A percentile compares a stretch with the other conserved stretches of the same genome.
Evolutionary conservation across 2,329 filamentous ascomycete genomes (phyloP).

Genomic region (Phyllosticta capitalensis): DNA sequence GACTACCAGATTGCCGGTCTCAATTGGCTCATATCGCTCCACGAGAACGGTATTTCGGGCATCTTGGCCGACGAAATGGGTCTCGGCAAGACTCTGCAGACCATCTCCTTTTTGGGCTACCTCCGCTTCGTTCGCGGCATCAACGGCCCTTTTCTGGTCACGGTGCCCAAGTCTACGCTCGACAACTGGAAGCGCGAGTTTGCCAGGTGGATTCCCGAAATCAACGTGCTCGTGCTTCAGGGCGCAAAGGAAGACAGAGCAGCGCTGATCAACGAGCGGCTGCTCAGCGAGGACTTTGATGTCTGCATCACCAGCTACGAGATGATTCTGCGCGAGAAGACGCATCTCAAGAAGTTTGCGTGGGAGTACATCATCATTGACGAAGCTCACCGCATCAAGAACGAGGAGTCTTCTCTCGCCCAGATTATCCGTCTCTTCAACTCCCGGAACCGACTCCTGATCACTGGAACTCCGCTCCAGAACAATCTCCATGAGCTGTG

Average conservation of each 20-base stretch:
- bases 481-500: constrained; percentile 98
- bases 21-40: constrained; percentile 95
- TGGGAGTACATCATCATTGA: constrained; percentile 99
- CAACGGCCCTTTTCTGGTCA: constrained; percentile 81
- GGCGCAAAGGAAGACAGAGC: constrained; percentile 91
- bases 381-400: constrained; percentile 97
- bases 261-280: constrained; percentile 75
- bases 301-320: constrained; percentile 98
- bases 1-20: constrained; percentile 94
- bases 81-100: constrained; percentile 93
- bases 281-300: constrained; percentile 93
- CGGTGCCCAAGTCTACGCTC: constrained; percentile 90
- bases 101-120: constrained; percentile 93
- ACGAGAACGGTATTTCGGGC: constrained; percentile 97
- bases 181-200: constrained; percentile 99
- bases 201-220: constrained; percentile 84
- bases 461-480: constrained; percentile 92
- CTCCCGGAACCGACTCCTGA: constrained; percentile 87
- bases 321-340: constrained; percentile 94
- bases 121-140: constrained; percentile 84
- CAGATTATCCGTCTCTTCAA: constrained; percentile 96
- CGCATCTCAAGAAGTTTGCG: constrained; percentile 90
- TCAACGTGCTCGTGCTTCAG: constrained; percentile 87
- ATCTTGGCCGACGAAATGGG: constrained; percentile 99
- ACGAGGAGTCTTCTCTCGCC: constrained; percentile 92